Percentiles rank a stretch among this genome's conserved stretches.
These are phyloP conservation scores for Arachis stenosperma DNA, from an alignment of 306 rosid species.

Conservation along the genomic window DNA sequence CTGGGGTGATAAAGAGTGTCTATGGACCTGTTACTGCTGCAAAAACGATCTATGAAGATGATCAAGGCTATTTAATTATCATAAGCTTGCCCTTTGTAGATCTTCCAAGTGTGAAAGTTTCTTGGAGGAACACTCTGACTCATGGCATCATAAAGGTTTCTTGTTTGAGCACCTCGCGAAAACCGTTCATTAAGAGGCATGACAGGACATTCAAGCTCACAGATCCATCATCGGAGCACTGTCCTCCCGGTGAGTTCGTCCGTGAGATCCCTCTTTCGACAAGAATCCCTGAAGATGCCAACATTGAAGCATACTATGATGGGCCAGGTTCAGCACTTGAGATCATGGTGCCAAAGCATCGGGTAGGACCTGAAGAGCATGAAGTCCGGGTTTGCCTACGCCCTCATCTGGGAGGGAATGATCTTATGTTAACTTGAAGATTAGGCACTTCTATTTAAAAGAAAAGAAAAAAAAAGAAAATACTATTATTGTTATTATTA, in stretches of 20 bases:
- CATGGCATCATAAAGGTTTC: conserved; percentile 89
- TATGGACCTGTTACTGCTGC: conserved; percentile 92
- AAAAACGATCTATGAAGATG: conserved; percentile 88
- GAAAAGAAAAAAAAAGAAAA: no score
- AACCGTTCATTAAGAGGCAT: conserved; percentile 74
- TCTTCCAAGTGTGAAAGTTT: conserved; percentile 86
- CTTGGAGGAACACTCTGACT: conserved; percentile 89
- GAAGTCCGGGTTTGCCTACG: conserved; percentile 96
- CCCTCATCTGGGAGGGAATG: conserved; percentile 85
- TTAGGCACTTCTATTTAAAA: conserved; percentile 29
- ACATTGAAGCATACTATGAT: conserved; percentile 85
- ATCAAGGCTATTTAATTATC: conserved; percentile 75
- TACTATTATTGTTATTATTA: conserved; percentile 21
- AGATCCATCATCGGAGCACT: conserved; percentile 84
- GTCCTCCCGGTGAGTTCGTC: conserved; percentile 95
- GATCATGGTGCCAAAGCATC: conserved; percentile 92
- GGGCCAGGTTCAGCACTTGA: conserved; percentile 91
- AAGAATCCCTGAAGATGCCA: conserved; percentile 92
- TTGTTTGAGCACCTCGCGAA: conserved; percentile 80
- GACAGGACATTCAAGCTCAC: conserved; percentile 87
- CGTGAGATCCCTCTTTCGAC: conserved; percentile 82
- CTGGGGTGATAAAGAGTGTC: conserved; percentile 83
- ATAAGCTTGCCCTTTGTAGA: conserved; percentile 89
- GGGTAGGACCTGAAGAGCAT: conserved; percentile 81
- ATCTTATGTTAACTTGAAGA: conserved; percentile 77